Conservation (phyloP, 176 grass and related monocot species). For the Leersia perrieri region DNA sequence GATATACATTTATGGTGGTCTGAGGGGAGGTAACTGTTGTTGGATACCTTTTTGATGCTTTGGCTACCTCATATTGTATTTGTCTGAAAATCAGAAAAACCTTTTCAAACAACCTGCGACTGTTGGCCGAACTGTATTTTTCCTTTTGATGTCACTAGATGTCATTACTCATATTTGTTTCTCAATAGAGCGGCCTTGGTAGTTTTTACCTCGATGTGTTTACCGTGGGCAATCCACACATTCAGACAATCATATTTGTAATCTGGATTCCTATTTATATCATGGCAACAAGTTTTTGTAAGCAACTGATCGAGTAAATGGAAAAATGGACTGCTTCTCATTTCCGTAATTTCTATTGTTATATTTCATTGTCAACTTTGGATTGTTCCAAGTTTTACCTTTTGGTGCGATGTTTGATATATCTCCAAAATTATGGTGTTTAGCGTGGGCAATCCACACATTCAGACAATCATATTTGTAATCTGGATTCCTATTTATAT, state of each 20-base stretch:
- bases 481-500: constrained; percentile 12
- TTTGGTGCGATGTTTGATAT: not conserved
- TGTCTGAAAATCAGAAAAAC: not conserved
- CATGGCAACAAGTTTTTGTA: not conserved
- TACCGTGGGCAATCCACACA: constrained; percentile 6
- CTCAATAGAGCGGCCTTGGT: not conserved
- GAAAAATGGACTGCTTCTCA: constrained; percentile 7
- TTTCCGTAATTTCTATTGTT: constrained; percentile 14
- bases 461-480: no score
- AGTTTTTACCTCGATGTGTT: constrained; percentile 3
- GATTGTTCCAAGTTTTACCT: not conserved
- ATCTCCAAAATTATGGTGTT: constrained; percentile 18
- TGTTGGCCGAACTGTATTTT: constrained; percentile 1
- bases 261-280: constrained; percentile 2
- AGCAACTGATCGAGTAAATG: constrained; percentile 13
- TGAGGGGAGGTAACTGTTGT: constrained; percentile 77
- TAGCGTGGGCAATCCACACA: no score
- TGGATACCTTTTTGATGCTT: constrained; percentile 3
- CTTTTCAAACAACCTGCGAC: not conserved
- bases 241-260: constrained; percentile 33
- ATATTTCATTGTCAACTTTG: not conserved
- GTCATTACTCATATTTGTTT: constrained; percentile 6
- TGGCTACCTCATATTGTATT: not conserved
- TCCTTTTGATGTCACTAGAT: constrained; percentile 22
- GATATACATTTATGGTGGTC: constrained; percentile 87